Evolutionary conservation across 169 alveolate species (phyloP).

Genomic region (Babesia bigemina): DNA sequence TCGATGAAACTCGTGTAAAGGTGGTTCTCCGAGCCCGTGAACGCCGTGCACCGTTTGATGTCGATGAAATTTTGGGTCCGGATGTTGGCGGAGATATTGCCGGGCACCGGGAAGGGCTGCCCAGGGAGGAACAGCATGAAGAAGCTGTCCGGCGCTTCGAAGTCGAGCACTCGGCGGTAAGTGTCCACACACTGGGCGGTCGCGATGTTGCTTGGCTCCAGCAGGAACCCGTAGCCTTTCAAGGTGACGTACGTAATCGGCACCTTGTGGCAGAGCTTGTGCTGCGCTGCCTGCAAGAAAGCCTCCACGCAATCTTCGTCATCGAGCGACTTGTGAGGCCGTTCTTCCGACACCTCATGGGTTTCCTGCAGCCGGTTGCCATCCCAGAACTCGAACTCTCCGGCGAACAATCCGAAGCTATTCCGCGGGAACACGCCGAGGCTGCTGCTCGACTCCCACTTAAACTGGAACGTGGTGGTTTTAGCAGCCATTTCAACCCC

Average conservation of each 20-base stretch:
- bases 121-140: conserved; percentile 49
- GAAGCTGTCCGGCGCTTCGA: conserved; percentile 4
- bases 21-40: conserved; percentile 50
- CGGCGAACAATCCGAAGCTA: conserved; percentile 55
- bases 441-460: neutral
- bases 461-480: conserved; percentile 4
- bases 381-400: conserved; percentile 67
- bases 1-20: conserved; percentile 35
- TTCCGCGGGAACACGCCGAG: conserved; percentile 4
- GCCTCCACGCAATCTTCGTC: conserved; percentile 42
- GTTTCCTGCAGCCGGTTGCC: conserved; percentile 12
- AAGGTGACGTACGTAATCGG: conserved; percentile 49
- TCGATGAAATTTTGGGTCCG: conserved; percentile 52
- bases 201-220: conserved; percentile 64
- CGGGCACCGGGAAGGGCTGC: conserved; percentile 5
- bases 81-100: conserved; percentile 32
- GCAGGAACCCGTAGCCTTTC: conserved; percentile 60
- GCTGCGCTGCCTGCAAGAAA: neutral
- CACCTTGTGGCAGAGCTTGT: conserved; percentile 8
- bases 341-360: neutral
- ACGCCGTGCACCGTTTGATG: conserved; percentile 53
- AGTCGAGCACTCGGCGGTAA: conserved; percentile 33
- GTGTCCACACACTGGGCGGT: conserved; percentile 59
- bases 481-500: neutral
- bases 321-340: conserved; percentile 7